Evolutionary conservation across 108 stramenopile species (phyloP), one percentile per base, ranked within the genome.

Genomic region (Skeletonema potamos): DNA sequence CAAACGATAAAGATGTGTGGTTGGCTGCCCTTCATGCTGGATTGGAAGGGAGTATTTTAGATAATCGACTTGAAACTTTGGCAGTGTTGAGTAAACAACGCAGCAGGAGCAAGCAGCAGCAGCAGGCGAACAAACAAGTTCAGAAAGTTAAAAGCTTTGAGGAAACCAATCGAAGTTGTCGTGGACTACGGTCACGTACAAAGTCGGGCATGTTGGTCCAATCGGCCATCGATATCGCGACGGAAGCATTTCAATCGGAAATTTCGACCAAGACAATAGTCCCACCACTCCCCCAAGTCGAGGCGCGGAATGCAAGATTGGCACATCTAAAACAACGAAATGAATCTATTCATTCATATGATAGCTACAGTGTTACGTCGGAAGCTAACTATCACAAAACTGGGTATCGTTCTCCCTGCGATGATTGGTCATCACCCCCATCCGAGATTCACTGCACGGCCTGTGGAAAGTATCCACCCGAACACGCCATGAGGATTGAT

Each of bases 21-120:
- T 72, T 94, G 60, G 61, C 82, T 8, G 90, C 93, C 9, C 58
- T 94, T 2, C 85, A 88, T 73, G 78, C 88, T 24, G 90, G 93
- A 26, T 51, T 94, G 64, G 93, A 91, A 63, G 82, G 76, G 8
- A 78, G 37, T 30, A 72, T 84, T 30, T 26, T 66, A 11, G 72
- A 74, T 7, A 72, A 46, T 34, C 29, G 73, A 32, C 55, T 80
- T 29, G 79, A 73, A 27, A 75, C 70, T 44, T 62, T 79, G 48
- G 20, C 34, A 22, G 77, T 79, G 12, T 34, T 79, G 44, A 72
- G 77, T 32, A 66, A 56, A 18, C 62, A 66, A 13, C 36, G 43
- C 29, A 28, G 4, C 48, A 51, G 20, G 5, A 48, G 46, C 46
- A 48, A 48, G 7, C 46, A 48, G 7, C 18, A 33, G 27, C 54